Percentiles rank a stretch among this genome's conserved stretches.
Evolutionary conservation across 257 asterid genomes (phyloP).

Genomic region (Lithospermum erythrorhizon): DNA sequence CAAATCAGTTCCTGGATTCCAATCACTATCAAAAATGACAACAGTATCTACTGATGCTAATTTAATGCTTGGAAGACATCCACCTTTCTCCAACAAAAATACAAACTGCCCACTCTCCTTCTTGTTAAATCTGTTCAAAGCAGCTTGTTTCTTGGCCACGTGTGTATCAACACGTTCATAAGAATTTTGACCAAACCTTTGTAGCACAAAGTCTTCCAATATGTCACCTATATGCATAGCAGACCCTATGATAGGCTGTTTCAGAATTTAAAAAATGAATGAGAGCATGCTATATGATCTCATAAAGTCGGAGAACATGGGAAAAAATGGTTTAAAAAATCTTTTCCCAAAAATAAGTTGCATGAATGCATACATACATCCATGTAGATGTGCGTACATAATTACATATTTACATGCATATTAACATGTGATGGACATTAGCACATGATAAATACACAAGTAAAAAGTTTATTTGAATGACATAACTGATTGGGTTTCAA

Average conservation of each 20-base stretch:
- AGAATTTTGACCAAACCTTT: conserved; percentile 50
- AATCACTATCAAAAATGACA: conserved; percentile 58
- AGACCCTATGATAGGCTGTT: conserved; percentile 43
- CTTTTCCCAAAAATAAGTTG: neutral
- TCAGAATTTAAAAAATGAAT: neutral
- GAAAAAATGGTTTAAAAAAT: neutral
- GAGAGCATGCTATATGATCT: neutral
- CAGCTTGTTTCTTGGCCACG: conserved; percentile 55
- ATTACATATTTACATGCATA: neutral
- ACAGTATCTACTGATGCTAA: conserved; percentile 50
- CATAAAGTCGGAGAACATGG: too few species aligned
- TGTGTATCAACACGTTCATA: conserved; percentile 59
- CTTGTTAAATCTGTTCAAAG: conserved; percentile 53
- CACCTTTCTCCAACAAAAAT: conserved; percentile 77
- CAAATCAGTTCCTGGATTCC: conserved; percentile 70
- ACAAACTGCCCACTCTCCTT: conserved; percentile 56
- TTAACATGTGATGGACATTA: too few species aligned
- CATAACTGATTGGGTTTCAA: too few species aligned
- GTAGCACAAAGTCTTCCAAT: conserved; percentile 58
- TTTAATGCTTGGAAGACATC: conserved; percentile 49
- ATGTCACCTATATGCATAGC: conserved; percentile 42
- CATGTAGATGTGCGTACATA: too few species aligned
- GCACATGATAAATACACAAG: too few species aligned
- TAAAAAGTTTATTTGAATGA: too few species aligned
- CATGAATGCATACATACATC: neutral